Conservation (phyloP, 2,329 filamentous ascomycete genomes). For the Pseudogymnoascus sp. region DNA sequence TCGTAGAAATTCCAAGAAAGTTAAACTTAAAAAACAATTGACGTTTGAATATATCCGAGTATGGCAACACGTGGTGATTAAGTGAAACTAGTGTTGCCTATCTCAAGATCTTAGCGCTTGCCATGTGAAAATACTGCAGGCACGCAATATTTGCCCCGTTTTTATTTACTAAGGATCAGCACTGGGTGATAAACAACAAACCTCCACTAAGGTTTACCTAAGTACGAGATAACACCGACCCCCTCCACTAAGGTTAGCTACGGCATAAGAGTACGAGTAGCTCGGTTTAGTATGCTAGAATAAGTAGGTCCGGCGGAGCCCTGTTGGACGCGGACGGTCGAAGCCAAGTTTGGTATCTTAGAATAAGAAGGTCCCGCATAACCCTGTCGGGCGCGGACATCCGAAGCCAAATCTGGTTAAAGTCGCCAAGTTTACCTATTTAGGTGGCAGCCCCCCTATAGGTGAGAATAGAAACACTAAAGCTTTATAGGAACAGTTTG, state of each 20-base stretch:
- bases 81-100: neutral
- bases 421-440: neutral
- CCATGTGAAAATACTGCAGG: neutral
- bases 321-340: neutral
- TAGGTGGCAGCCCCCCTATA: neutral
- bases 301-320: neutral
- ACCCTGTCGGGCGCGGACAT: neutral
- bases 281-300: neutral
- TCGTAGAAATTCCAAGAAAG: neutral
- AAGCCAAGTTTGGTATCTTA: neutral
- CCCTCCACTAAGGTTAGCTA: neutral
- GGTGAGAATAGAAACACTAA: neutral
- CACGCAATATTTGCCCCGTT: neutral
- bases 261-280: neutral
- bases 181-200: neutral
- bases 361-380: neutral
- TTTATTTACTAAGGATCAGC: neutral
- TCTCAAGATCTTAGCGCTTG: neutral
- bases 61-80: neutral
- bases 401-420: neutral
- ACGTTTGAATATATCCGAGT: neutral
- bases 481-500: neutral
- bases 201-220: neutral
- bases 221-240: neutral
- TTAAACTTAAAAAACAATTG: neutral